A percentile compares a stretch with the other conserved stretches of the same genome.
These are phyloP conservation scores for Nymphaea thermarum DNA, from an alignment of 164 flowering plant genomes.

Conservation along the genomic window DNA sequence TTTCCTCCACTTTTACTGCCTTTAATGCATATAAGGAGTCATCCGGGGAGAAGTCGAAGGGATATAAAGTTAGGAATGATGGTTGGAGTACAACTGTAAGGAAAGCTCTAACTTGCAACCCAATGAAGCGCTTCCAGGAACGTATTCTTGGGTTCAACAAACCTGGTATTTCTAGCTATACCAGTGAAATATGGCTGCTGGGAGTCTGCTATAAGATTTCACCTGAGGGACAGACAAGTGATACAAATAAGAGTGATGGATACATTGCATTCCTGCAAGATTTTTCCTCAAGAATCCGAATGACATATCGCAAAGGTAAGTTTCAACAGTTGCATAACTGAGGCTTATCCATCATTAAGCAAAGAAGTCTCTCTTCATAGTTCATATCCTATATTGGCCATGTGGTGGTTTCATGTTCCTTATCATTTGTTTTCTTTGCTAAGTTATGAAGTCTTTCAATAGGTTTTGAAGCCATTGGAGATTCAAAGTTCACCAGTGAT, in stretches of 20 bases:
- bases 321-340: not conserved
- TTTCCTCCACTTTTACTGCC: slow-evolving; percentile 41
- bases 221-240: slow-evolving; percentile 29
- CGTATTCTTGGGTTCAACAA: slow-evolving; percentile 45
- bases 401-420: not conserved
- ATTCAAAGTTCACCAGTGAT: slow-evolving; percentile 71
- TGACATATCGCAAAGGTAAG: slow-evolving; percentile 89
- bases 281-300: slow-evolving; percentile 69
- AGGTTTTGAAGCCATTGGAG: slow-evolving; percentile 77
- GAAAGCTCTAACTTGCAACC: slow-evolving; percentile 38
- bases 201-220: slow-evolving; percentile 60
- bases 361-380: not conserved
- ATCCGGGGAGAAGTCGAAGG: slow-evolving; percentile 19
- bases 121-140: slow-evolving; percentile 83
- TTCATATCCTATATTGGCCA: no score
- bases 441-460: not conserved
- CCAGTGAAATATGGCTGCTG: slow-evolving; percentile 85
- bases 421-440: not conserved
- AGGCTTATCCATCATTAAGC: not conserved
- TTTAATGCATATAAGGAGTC: slow-evolving; percentile 31
- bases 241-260: slow-evolving; percentile 22
- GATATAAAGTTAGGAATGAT: slow-evolving; percentile 16
- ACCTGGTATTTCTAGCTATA: slow-evolving; percentile 37
- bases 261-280: slow-evolving; percentile 54
- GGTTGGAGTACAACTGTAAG: slow-evolving; percentile 62